Base-by-base conservation (phyloP, 305 asterid genomes). In the Ajuga reptans region DNA sequence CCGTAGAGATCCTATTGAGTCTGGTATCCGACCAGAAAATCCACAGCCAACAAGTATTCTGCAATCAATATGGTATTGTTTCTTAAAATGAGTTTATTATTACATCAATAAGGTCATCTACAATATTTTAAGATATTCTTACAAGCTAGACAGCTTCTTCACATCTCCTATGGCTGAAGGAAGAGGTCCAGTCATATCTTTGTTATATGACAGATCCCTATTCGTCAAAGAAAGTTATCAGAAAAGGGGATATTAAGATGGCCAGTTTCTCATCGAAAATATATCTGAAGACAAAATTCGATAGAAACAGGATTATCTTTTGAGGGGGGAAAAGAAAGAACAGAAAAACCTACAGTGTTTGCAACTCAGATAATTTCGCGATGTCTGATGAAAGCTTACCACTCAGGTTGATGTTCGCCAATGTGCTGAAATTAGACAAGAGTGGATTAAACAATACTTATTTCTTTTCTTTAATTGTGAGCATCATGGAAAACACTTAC, bases 171-270 rank as follows among this genome's bases (percentile, higher is more conserved):
- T 86, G 4, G 76, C 51, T 47, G 51, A n/a, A 46, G 98, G 98
- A 63, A 92, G 88, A 54, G 94, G 43, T 74, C 98, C 96, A 12
- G 75, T 79, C 83, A 92, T 63, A 0, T 70, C 86, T 77, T 68
- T 77, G 83, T 92, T 92, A 75, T 81, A 86, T 0, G 96, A 92
- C 8, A 92, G 81, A 81, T 92, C 98, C 84, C 98, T 92, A 9
- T 31, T 10, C 47, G 21, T 0, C 46, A 17, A 49, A 61, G 34
- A 57, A 5, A 39, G 56, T 55, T 3, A 71, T 68, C 72, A 79
- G 70, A 41, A 52, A 14, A 24, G 31, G 0, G 3, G 11, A 46
- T 0, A 62, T 49, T 1, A 5, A 14, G 9, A 8, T 21, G 2
- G 11, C 2, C 9, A 9, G 5, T 34, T 34, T 34, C 39, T 34